A percentile compares a stretch with the other conserved stretches of the same genome.
Evolutionary conservation across 257 asterid genomes (phyloP).

Genomic region (Rhazya stricta): DNA sequence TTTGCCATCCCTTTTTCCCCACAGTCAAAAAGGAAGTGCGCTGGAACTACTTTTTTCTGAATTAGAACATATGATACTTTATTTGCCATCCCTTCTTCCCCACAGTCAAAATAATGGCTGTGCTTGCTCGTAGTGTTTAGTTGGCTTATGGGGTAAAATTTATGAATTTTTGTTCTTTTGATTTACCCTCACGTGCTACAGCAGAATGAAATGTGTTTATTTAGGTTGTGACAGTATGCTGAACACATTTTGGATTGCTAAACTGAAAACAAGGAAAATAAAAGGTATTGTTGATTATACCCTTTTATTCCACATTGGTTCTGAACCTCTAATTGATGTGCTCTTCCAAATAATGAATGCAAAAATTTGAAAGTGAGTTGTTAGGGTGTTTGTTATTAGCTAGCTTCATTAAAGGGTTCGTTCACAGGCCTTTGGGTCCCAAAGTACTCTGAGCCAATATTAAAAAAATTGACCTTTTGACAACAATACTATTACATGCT

Average conservation of each 20-base stretch:
- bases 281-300: not conserved
- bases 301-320: not conserved
- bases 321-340: not conserved
- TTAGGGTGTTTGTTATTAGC: not conserved
- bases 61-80: not conserved
- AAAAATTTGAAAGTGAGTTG: not conserved
- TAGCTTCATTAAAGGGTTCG: not conserved
- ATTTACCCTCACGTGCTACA: not conserved
- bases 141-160: not conserved
- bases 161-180: not conserved
- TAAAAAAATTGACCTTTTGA: not conserved
- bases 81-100: not conserved
- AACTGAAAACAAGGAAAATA: not conserved
- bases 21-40: not conserved
- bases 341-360: not conserved
- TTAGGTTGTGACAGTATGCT: not conserved
- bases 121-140: not conserved
- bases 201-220: not conserved
- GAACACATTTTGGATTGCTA: not conserved
- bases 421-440: not conserved
- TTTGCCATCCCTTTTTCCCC: not conserved
- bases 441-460: not conserved
- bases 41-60: not conserved
- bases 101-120: not conserved
- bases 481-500: not conserved